Conservation (phyloP, 495 filamentous ascomycete genomes). For the Lasiosphaeris hirsuta region DNA sequence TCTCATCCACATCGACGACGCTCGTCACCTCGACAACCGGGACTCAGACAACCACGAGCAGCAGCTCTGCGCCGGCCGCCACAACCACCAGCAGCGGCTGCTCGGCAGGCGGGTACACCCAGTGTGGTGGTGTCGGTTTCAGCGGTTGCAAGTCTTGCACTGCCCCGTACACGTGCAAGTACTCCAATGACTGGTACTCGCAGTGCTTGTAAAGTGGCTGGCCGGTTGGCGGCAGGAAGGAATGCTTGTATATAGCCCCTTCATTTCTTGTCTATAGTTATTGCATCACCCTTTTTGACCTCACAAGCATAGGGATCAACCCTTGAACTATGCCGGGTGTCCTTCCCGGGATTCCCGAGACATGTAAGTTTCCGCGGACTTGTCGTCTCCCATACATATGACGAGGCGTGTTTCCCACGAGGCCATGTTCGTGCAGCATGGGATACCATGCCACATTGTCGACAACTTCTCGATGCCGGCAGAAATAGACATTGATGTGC, state of each 20-base stretch:
- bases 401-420: too few relatives aligned
- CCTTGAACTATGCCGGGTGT: too few relatives aligned
- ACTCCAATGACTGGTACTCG: slow-evolving; percentile 41
- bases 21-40: slow-evolving; percentile 10
- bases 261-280: slow-evolving; percentile 20
- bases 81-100: slow-evolving; percentile 18
- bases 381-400: too few relatives aligned
- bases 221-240: too few relatives aligned
- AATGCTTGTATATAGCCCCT: slow-evolving; percentile 4
- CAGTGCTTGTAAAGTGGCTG: slow-evolving; percentile 29
- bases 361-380: too few relatives aligned
- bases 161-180: slow-evolving; percentile 36
- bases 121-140: slow-evolving; percentile 46
- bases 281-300: slow-evolving; percentile 1
- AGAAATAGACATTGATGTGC: too few relatives aligned
- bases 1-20: slow-evolving; percentile 16
- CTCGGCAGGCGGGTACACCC: slow-evolving; percentile 33
- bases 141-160: slow-evolving; percentile 40
- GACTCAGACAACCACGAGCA: slow-evolving; percentile 14
- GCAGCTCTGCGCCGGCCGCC: slow-evolving; percentile 17
- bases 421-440: too few relatives aligned
- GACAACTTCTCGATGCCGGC: too few relatives aligned
- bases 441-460: too few relatives aligned
- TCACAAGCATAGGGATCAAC: too few relatives aligned
- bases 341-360: too few relatives aligned